Evolutionary conservation across 2,329 filamentous ascomycete genomes (phyloP).

Genomic region (Colletotrichum neosansevieriae): DNA sequence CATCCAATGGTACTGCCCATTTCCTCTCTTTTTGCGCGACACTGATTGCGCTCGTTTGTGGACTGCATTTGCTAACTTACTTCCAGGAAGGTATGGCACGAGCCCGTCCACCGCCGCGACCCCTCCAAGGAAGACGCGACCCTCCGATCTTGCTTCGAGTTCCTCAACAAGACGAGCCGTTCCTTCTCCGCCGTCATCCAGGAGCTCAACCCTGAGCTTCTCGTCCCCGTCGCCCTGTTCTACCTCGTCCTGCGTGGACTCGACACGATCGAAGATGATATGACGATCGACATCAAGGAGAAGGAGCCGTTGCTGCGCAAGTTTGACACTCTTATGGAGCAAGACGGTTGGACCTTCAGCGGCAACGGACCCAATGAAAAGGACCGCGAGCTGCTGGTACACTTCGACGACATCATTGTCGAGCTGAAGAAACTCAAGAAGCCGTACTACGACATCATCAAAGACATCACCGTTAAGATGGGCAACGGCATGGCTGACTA

Average conservation of each 20-base stretch:
- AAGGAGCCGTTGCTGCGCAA: slow-evolving; percentile 89
- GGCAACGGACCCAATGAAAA: slow-evolving; percentile 93
- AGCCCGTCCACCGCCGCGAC: slow-evolving; percentile 88
- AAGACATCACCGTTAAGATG: slow-evolving; percentile 94
- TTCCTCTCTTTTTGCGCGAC: neutral
- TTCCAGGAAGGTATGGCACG: slow-evolving; percentile 93
- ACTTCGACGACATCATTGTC: slow-evolving; percentile 87
- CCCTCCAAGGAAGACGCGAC: slow-evolving; percentile 78
- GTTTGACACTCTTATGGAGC: slow-evolving; percentile 82
- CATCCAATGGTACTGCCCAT: slow-evolving; percentile 80
- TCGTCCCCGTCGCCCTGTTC: slow-evolving; percentile 90
- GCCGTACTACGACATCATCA: slow-evolving; percentile 86
- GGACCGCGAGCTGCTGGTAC: slow-evolving; percentile 89
- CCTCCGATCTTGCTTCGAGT: slow-evolving; percentile 86
- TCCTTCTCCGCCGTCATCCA: slow-evolving; percentile 95
- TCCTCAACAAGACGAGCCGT: slow-evolving; percentile 88
- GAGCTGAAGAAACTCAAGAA: slow-evolving; percentile 92
- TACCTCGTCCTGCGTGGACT: slow-evolving; percentile 92
- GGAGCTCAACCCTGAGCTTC: slow-evolving; percentile 93
- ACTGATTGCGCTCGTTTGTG: neutral
- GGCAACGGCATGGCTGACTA: slow-evolving; percentile 99
- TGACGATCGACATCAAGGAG: slow-evolving; percentile 83
- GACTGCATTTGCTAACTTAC: slow-evolving; percentile 20
- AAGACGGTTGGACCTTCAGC: slow-evolving; percentile 91
- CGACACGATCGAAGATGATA: slow-evolving; percentile 99